Evolutionary conservation across 2,329 filamentous ascomycete genomes (phyloP).

Genomic region (Rhexocercosporidium sp.): DNA sequence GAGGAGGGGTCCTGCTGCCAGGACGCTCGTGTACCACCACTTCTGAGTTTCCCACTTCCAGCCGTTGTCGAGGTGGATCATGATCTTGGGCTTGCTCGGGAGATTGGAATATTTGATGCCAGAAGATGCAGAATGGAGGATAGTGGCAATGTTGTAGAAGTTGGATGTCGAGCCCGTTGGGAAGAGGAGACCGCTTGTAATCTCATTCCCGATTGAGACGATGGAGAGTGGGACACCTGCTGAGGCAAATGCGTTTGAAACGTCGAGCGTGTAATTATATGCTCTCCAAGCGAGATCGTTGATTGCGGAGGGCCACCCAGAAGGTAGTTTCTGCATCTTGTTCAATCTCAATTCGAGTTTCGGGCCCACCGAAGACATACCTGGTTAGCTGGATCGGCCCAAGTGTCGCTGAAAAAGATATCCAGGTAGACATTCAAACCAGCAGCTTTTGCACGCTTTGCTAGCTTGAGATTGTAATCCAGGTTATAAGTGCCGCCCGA

Average conservation of each 20-base stretch:
- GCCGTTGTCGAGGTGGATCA: constrained; percentile 79
- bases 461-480: constrained; percentile 72
- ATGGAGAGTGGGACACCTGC: constrained; percentile 62
- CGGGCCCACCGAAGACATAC: constrained; percentile 32
- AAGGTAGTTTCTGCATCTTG: constrained; percentile 53
- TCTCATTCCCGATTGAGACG: constrained; percentile 77
- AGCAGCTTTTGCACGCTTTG: constrained; percentile 65
- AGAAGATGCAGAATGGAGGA: constrained; percentile 67
- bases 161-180: constrained; percentile 62
- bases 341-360: not conserved
- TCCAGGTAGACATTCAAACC: constrained; percentile 64
- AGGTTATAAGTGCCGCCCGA: constrained; percentile 69
- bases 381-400: constrained; percentile 72
- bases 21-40: constrained; percentile 61
- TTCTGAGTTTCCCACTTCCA: constrained; percentile 72
- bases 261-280: constrained; percentile 71
- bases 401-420: constrained; percentile 71
- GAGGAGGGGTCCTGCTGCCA: constrained; percentile 55
- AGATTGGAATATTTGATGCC: constrained; percentile 69
- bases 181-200: constrained; percentile 69
- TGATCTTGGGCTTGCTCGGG: constrained; percentile 65
- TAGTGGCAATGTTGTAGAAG: constrained; percentile 63
- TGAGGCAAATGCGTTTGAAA: constrained; percentile 64
- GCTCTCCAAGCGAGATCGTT: constrained; percentile 63
- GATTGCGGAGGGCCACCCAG: constrained; percentile 66